A percentile compares a stretch with the other conserved stretches of the same genome.
Conservation (phyloP, 306 rosid species). For the Castanospermum australe region DNA sequence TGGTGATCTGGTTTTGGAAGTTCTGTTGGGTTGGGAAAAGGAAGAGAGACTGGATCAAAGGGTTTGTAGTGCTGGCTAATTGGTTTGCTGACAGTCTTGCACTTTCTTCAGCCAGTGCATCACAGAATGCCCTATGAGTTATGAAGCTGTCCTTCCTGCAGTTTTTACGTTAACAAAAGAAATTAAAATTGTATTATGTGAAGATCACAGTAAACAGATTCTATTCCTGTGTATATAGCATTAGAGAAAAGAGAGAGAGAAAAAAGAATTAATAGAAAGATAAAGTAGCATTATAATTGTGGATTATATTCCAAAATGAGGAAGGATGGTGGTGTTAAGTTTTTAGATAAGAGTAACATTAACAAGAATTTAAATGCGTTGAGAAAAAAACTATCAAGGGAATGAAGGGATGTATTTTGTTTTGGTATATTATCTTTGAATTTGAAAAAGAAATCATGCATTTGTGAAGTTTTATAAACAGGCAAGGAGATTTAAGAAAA, state of each 20-base stretch:
- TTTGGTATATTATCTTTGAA: not conserved
- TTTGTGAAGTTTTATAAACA: slow-evolving; percentile 18
- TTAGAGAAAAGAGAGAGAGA: too few relatives aligned
- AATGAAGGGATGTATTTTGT: too few relatives aligned
- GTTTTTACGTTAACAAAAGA: slow-evolving; percentile 1
- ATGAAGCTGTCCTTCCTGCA: slow-evolving; percentile 95
- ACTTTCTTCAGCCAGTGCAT: slow-evolving; percentile 94
- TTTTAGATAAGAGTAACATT: not conserved
- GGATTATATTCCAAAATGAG: not conserved
- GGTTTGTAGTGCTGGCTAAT: slow-evolving; percentile 30
- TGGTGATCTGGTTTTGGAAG: slow-evolving; percentile 32
- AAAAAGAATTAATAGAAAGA: too few relatives aligned
- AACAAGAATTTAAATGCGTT: not conserved
- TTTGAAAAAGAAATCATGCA: slow-evolving; percentile 26
- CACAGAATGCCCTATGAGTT: slow-evolving; percentile 96
- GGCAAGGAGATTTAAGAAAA: slow-evolving; percentile 27
- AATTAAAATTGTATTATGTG: not conserved
- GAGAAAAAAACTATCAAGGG: too few relatives aligned
- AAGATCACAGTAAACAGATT: too few relatives aligned
- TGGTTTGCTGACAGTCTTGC: slow-evolving; percentile 70
- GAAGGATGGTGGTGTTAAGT: not conserved
- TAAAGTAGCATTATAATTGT: too few relatives aligned
- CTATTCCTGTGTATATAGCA: too few relatives aligned
- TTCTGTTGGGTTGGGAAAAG: slow-evolving; percentile 44
- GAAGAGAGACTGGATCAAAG: slow-evolving; percentile 50